Conservation (phyloP, 148 eudicot species). For the Arctostaphylos glauca region DNA sequence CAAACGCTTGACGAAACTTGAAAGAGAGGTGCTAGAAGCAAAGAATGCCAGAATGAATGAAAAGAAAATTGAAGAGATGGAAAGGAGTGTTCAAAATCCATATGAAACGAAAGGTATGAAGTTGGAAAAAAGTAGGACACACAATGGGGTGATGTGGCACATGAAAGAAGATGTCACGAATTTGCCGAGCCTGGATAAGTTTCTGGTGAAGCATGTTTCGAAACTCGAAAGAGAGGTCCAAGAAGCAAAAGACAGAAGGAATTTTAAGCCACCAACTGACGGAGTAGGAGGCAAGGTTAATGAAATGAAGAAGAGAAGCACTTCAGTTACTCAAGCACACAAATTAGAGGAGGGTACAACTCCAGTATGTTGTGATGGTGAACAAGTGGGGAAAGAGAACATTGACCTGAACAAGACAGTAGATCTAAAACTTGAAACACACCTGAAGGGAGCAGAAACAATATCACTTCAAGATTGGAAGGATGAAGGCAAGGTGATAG, state of each 20-base stretch:
- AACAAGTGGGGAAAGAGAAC: slow-evolving; percentile 51
- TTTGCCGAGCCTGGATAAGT: slow-evolving; percentile 70
- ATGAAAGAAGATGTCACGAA: slow-evolving; percentile 38
- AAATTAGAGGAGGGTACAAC: not conserved
- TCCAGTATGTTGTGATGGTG: slow-evolving; percentile 8
- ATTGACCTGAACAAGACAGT: slow-evolving; percentile 40
- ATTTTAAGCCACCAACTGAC: slow-evolving; percentile 14
- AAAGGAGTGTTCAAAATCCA: slow-evolving; percentile 14
- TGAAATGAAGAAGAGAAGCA: slow-evolving; percentile 5
- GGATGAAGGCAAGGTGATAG: slow-evolving; percentile 13
- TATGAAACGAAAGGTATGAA: slow-evolving; percentile 24
- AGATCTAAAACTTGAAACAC: not conserved
- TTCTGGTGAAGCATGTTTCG: slow-evolving; percentile 61
- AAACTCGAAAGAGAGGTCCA: slow-evolving; percentile 72
- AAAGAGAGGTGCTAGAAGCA: slow-evolving; percentile 78
- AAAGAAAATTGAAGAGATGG: slow-evolving; percentile 9
- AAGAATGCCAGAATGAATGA: slow-evolving; percentile 56
- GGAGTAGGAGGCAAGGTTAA: not conserved
- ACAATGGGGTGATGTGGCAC: slow-evolving; percentile 15
- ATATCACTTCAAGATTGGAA: not conserved
- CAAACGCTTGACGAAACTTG: slow-evolving; percentile 72
- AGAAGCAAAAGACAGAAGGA: slow-evolving; percentile 56
- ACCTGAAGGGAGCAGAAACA: not conserved
- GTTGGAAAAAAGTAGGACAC: slow-evolving; percentile 10
- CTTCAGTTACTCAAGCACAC: not conserved